Conservation (phyloP, 2,329 filamentous ascomycete genomes). For the Apiospora malaysiana region DNA sequence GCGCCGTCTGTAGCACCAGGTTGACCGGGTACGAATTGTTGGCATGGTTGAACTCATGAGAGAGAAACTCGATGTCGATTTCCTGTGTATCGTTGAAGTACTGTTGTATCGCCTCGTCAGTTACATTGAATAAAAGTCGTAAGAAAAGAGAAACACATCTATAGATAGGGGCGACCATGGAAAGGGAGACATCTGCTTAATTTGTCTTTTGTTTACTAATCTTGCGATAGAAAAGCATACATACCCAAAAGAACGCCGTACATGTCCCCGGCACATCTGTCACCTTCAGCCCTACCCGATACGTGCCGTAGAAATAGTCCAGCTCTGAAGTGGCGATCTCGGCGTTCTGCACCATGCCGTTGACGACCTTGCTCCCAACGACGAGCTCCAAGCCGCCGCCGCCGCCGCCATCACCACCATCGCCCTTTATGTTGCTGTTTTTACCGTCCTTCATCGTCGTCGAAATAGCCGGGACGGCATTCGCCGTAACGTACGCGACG, state of each 20-base stretch:
- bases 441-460: slow-evolving; percentile 50
- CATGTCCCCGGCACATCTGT: slow-evolving; percentile 70
- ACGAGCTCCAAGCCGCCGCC: slow-evolving; percentile 58
- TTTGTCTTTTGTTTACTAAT: not conserved
- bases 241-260: slow-evolving; percentile 80
- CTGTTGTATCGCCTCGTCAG: slow-evolving; percentile 46
- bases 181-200: not conserved
- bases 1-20: slow-evolving; percentile 74
- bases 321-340: slow-evolving; percentile 67
- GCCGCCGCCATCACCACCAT: slow-evolving; percentile 54
- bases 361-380: slow-evolving; percentile 52
- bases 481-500: slow-evolving; percentile 63
- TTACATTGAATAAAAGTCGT: not conserved
- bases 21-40: slow-evolving; percentile 67
- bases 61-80: slow-evolving; percentile 82
- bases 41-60: slow-evolving; percentile 61
- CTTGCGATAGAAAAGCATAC: slow-evolving; percentile 28
- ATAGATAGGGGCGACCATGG: not conserved
- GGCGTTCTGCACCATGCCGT: slow-evolving; percentile 63
- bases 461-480: slow-evolving; percentile 51
- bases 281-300: slow-evolving; percentile 70
- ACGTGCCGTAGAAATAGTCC: slow-evolving; percentile 74
- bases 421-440: slow-evolving; percentile 35
- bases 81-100: slow-evolving; percentile 81
- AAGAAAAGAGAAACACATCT: not conserved